A percentile compares a stretch with the other conserved stretches of the same genome.
phyloP scores from a whole-genome alignment of 176 grass and related monocot genomes.

The Hsuehochloa calcarea region DNA sequence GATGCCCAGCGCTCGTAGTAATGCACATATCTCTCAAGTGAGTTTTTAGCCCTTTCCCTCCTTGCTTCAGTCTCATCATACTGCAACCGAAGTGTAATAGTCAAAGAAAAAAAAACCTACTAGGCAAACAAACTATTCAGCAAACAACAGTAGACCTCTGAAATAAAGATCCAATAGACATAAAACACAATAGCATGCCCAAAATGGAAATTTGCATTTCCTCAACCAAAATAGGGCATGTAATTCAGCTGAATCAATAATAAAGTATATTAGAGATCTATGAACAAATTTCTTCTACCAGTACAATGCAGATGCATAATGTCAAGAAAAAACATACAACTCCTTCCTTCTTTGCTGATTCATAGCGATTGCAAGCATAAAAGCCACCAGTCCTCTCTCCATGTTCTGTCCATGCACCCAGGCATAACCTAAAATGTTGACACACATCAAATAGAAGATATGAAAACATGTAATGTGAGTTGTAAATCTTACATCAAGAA shows the following conservation, averaged over 20 bases:
- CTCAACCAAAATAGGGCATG: background rate
- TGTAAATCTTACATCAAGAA: constrained; percentile 22
- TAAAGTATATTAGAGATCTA: background rate
- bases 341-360: constrained; percentile 80
- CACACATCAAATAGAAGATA: constrained; percentile 23
- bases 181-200: background rate
- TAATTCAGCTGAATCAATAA: background rate
- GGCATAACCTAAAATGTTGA: constrained; percentile 74
- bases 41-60: constrained; percentile 93
- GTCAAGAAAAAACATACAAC: constrained; percentile 52
- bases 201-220: background rate
- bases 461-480: constrained; percentile 6
- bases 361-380: constrained; percentile 98
- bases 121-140: constrained; percentile 7
- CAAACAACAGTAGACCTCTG: background rate
- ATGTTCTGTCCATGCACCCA: constrained; percentile 74
- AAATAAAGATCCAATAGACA: background rate
- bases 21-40: constrained; percentile 97
- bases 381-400: constrained; percentile 94
- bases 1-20: constrained; percentile 99
- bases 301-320: constrained; percentile 7
- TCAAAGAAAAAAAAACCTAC: background rate
- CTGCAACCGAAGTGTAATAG: constrained; percentile 35
- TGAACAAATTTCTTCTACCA: background rate
- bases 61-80: constrained; percentile 89